phyloP scores from a whole-genome alignment of 2,329 filamentous ascomycete species.

The Pyrenophora seminiperda region DNA sequence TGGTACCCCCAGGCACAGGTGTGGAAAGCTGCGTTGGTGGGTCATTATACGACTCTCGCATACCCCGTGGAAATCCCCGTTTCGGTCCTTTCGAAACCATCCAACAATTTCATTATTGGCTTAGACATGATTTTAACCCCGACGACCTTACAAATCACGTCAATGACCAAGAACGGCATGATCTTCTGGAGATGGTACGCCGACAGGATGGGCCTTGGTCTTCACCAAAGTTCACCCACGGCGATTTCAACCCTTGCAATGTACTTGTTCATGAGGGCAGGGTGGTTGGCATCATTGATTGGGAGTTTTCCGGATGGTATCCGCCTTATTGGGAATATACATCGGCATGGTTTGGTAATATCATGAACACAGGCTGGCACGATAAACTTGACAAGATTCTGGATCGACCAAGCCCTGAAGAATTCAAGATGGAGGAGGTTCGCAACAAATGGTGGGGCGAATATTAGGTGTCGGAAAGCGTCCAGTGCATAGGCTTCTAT shows the following conservation, averaged over 20 bases:
- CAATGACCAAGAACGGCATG: neutral
- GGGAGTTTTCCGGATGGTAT: conserved; percentile 58
- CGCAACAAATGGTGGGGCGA: conserved; percentile 49
- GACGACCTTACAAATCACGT: conserved; percentile 21
- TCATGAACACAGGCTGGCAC: conserved; percentile 40
- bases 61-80: conserved; percentile 25
- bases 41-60: conserved; percentile 37
- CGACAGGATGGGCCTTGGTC: conserved; percentile 47
- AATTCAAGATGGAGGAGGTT: conserved; percentile 50
- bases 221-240: conserved; percentile 56
- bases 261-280: conserved; percentile 50
- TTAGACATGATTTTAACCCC: conserved; percentile 38
- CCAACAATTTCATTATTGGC: conserved; percentile 47
- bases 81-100: conserved; percentile 44
- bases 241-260: conserved; percentile 55
- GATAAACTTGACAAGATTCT: conserved; percentile 18
- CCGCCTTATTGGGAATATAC: conserved; percentile 56
- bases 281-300: conserved; percentile 55
- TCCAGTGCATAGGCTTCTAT: too few species aligned
- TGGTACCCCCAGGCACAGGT: conserved; percentile 17
- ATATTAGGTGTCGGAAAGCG: too few species aligned
- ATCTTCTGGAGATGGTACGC: conserved; percentile 20
- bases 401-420: conserved; percentile 37
- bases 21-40: conserved; percentile 23
- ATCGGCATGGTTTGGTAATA: conserved; percentile 49